Evolutionary conservation across 768 basidiomycete species (phyloP).

Genomic region (Lentinus tigrinus): DNA sequence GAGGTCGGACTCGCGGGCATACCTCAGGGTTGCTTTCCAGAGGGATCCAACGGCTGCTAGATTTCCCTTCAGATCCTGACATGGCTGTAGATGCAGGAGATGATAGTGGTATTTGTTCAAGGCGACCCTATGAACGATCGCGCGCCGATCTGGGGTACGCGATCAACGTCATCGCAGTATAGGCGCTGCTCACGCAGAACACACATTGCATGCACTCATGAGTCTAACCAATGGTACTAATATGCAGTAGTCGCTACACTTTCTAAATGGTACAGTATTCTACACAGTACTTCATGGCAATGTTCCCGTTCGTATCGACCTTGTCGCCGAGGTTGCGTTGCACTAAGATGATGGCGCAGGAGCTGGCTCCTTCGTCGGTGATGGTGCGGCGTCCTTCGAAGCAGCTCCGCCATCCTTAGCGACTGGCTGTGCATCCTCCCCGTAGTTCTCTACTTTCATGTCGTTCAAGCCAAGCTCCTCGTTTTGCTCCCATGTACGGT

Average conservation of each 20-base stretch:
- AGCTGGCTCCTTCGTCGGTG: background rate
- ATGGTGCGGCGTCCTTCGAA: background rate
- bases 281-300: background rate
- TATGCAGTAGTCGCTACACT: background rate
- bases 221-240: no score
- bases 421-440: constrained; percentile 29
- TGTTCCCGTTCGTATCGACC: background rate
- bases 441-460: constrained; percentile 80
- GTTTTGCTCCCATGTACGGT: constrained; percentile 86
- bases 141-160: background rate
- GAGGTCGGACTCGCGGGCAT: constrained; percentile 11
- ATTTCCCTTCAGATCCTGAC: background rate
- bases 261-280: background rate
- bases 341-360: background rate
- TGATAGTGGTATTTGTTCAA: background rate
- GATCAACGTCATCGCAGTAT: background rate
- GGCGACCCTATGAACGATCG: background rate
- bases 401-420: background rate
- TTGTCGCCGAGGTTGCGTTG: no score
- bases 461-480: constrained; percentile 93
- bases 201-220: no score
- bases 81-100: background rate
- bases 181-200: no score
- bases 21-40: constrained; percentile 75
- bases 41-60: constrained; percentile 59